phyloP scores from a whole-genome alignment of 2,329 filamentous ascomycete species.

The Phialocephala subalpina region DNA sequence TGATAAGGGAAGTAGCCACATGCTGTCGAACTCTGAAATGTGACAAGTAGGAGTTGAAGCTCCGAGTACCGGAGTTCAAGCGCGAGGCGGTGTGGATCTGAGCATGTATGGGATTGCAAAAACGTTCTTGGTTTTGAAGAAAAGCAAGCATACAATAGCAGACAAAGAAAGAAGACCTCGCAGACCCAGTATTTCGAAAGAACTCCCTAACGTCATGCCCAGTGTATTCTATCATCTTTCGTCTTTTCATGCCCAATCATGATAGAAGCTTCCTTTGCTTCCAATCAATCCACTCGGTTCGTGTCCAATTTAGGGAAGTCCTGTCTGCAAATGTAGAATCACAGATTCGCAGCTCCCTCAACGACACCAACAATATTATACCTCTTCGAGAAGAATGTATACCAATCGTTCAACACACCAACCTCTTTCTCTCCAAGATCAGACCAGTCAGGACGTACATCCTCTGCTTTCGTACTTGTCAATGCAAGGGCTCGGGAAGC shows the following conservation, averaged over 20 bases:
- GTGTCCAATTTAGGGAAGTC: not conserved
- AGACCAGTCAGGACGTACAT: slow-evolving; percentile 83
- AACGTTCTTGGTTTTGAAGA: not conserved
- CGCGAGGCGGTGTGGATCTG: not conserved
- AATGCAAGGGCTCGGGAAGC: slow-evolving; percentile 89
- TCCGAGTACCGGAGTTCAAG: not conserved
- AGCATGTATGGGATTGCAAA: not conserved
- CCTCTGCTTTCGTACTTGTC: slow-evolving; percentile 85
- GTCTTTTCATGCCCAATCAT: not conserved
- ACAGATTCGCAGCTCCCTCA: slow-evolving; percentile 64
- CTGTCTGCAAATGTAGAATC: not conserved
- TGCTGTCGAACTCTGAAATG: not conserved
- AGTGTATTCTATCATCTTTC: not conserved
- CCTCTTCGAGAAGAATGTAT: slow-evolving; percentile 94
- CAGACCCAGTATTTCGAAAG: not conserved
- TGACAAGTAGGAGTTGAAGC: not conserved
- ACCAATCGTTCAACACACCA: slow-evolving; percentile 87
- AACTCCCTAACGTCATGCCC: not conserved
- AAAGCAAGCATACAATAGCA: not conserved
- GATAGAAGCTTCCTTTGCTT: not conserved
- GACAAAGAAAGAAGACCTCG: not conserved
- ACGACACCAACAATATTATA: slow-evolving; percentile 88
- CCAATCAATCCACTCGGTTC: not conserved
- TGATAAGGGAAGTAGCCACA: not conserved
- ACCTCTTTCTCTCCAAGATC: slow-evolving; percentile 87